phyloP scores from a whole-genome alignment of 805 yeast species.

The Monosporozyma unispora region DNA sequence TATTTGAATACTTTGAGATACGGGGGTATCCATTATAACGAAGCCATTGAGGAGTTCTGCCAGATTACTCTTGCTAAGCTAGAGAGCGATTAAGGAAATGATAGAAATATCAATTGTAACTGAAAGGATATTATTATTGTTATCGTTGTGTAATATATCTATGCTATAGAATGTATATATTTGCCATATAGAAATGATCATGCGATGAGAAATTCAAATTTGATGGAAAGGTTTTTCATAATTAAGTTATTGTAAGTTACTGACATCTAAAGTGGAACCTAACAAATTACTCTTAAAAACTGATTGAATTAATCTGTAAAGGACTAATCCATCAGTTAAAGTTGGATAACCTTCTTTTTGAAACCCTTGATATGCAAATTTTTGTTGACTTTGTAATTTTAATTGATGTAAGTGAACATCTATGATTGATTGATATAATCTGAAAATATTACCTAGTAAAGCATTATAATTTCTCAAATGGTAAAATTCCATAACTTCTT shows the following conservation, averaged over 20 bases:
- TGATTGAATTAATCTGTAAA: conserved; percentile 11
- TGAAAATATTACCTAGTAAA: conserved; percentile 14
- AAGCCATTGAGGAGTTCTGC: conserved; percentile 56
- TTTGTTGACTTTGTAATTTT: not conserved
- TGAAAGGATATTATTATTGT: not conserved
- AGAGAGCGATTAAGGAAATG: not conserved
- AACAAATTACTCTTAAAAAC: conserved; percentile 11
- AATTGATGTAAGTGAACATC: conserved; percentile 9
- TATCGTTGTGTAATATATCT: not conserved
- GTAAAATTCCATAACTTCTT: conserved; percentile 16
- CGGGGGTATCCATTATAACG: conserved; percentile 56
- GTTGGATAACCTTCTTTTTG: conserved; percentile 16
- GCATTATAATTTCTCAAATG: conserved; percentile 19
- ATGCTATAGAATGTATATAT: not conserved
- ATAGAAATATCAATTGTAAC: not conserved
- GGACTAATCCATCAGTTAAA: conserved; percentile 14
- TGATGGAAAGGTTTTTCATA: not conserved
- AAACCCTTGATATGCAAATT: conserved; percentile 11
- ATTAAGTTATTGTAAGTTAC: conserved; percentile 3
- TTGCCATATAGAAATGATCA: not conserved
- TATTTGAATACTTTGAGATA: conserved; percentile 47
- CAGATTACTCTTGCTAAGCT: conserved; percentile 14
- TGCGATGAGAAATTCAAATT: not conserved
- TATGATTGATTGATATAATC: conserved; percentile 14
- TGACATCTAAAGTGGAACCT: conserved; percentile 7